Evolutionary conservation across 1,284 basidiomycete species (phyloP), one percentile per base, ranked within the genome.

Genomic region (Apiotrichum brassicae): DNA sequence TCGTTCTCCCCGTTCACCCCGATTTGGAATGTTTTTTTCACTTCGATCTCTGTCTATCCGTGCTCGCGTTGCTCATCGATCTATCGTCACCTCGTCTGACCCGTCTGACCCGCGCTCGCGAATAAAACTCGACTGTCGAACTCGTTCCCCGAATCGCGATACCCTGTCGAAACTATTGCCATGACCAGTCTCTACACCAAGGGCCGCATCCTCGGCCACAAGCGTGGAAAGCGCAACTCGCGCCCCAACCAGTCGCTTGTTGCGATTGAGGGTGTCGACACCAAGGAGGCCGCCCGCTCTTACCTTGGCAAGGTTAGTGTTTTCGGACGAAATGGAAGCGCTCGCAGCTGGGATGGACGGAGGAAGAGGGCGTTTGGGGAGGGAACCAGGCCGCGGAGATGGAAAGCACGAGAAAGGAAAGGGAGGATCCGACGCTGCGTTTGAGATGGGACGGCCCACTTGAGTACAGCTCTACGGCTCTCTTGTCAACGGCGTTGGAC

Each of bases 141-240:
- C n/a, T n/a, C n/a, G n/a, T n/a, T 30, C 28, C 28, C 28, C 9
- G 28, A 16, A 4, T 33, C 20, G 11, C 26, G 8, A 12, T 40
- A n/a, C 23, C 20, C n/a, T 19, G 16, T 24, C n/a, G n/a, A n/a
- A n/a, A 14, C 8, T 30, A 30, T 30, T 14, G 28, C 28, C 28
- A 8, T 14, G 28, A 30, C 33, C 74, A 92, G 91, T 43, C 83
- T 97, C 72, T 97, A 97, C 83, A 78, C 78, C 77, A 97, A 97
- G 82, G 95, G 90, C 76, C 90, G 94, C 71, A 85, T 98, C 72
- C 81, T 97, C 72, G 90, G 92, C 65, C 89, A 95, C 87, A 94
- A 97, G 81, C 89, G 95, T 65, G 91, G 88, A 66, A 97, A 97
- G 82, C 86, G 90, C 75, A 97, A 95, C 81, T 81, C 86, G 60